Evolutionary conservation across 805 yeast genomes (phyloP).

Genomic region (Maudiozyma serrabonitensis): DNA sequence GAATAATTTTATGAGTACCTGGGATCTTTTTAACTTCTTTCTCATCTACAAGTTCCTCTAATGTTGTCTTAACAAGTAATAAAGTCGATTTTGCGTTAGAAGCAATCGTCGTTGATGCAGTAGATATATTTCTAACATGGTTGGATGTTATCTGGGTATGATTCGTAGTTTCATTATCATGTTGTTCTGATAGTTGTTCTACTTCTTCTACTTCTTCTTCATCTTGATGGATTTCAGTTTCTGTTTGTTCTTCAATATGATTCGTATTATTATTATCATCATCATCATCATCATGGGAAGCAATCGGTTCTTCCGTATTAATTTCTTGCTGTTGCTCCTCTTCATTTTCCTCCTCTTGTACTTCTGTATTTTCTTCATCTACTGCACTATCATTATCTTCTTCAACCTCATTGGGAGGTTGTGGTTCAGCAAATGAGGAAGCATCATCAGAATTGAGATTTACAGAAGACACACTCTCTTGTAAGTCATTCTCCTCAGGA

Average conservation of each 20-base stretch:
- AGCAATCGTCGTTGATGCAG: conserved; percentile 6
- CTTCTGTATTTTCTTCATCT: conserved; percentile 13
- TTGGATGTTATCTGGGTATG: neutral
- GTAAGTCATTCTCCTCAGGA: conserved; percentile 1
- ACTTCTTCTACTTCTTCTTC: neutral
- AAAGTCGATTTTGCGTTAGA: conserved; percentile 27
- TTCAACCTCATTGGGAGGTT: neutral
- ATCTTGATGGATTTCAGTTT: neutral
- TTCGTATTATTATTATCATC: neutral
- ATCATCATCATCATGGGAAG: conserved; percentile 3
- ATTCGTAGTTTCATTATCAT: neutral
- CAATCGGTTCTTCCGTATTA: neutral
- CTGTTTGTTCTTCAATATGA: neutral
- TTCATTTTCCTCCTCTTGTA: conserved; percentile 14
- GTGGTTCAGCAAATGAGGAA: conserved; percentile 4
- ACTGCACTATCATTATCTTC: conserved; percentile 15
- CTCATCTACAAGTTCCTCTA: conserved; percentile 45
- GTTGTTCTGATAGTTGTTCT: neutral
- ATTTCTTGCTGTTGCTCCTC: conserved; percentile 2
- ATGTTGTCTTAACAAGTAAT: conserved; percentile 44
- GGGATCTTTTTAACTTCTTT: conserved; percentile 51
- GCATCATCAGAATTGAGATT: conserved; percentile 1
- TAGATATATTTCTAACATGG: conserved; percentile 10
- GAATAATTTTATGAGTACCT: conserved; percentile 25
- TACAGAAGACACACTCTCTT: conserved; percentile 4